Percentiles rank a stretch among this genome's conserved stretches.
Conservation (phyloP, 768 basidiomycete species). For the Serendipita indica region DNA sequence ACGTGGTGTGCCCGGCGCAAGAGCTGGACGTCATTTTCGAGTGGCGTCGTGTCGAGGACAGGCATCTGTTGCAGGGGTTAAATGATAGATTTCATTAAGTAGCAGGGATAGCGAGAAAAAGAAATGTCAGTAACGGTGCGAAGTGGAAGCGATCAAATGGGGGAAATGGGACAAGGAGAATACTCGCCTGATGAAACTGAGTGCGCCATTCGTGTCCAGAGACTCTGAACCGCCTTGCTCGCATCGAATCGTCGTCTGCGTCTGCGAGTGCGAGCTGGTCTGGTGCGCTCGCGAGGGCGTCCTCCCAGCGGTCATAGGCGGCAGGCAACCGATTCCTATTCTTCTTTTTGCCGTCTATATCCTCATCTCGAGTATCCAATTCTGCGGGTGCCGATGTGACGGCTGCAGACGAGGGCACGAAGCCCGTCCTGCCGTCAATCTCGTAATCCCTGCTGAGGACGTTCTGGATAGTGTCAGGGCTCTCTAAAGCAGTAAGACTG, state of each 20-base stretch:
- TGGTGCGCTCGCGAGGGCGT: not conserved
- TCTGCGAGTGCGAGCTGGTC: not conserved
- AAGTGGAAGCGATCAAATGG: not conserved
- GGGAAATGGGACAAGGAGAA: conserved; percentile 13
- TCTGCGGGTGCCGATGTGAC: too few species aligned
- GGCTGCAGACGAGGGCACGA: conserved; percentile 1
- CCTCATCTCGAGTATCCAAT: too few species aligned
- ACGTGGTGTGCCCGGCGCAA: conserved; percentile 81
- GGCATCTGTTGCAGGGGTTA: conserved; percentile 1
- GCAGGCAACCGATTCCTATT: too few species aligned
- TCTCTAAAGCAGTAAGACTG: too few species aligned
- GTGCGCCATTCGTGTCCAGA: not conserved
- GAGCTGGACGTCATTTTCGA: conserved; percentile 17
- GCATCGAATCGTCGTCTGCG: not conserved
- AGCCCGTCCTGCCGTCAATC: conserved; percentile 9
- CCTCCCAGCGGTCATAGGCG: conserved; percentile 1
- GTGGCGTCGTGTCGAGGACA: not conserved
- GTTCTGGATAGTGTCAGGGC: too few species aligned
- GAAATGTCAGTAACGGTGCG: not conserved
- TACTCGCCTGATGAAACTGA: not conserved
- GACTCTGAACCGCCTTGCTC: not conserved
- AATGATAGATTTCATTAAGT: not conserved
- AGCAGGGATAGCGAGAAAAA: not conserved
- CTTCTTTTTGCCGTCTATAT: too few species aligned
- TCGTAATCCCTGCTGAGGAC: not conserved